Base-by-base conservation (phyloP, 2,329 filamentous ascomycete species). In the Samsoniella hepiali region DNA sequence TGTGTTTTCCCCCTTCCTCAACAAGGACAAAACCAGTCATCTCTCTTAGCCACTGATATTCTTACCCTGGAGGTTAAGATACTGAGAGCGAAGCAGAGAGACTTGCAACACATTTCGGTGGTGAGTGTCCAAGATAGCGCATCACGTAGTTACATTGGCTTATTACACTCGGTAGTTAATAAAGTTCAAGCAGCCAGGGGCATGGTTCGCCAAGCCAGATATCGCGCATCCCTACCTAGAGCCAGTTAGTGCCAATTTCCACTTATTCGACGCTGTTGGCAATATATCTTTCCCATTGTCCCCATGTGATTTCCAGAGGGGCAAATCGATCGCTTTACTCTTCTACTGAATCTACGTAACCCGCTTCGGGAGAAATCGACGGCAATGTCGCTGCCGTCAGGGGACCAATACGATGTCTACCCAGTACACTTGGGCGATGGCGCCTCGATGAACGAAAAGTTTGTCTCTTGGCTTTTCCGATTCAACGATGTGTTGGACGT, bases 401-500 rank as follows among this genome's bases (percentile, higher is more conserved):
- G 42, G 9, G 34, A 42, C n/a, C 27, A 60, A 9, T 44, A 36
- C 27, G 64, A 73, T 6, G 66, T 76, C 11, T 71, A 73, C 7
- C 74, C 75, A 1, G 64, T 75, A 13, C 71, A 73, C 65, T 68
- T 69, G 47, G 69, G 75, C 10, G 75, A 78, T 63, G 71, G 72
- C 13, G 69, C 69, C 0, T 60, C 67, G 15, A 65, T 69, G 36
- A 68, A 69, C 1, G 61, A 65, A 10, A 70, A 75, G 47, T 59
- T 74, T 4, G 36, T 78, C 1, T 68, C 67, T 29, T 75, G 71
- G 70, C 74, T 74, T 0, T 70, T 81, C 36, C 70, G 72, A 4
- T 83, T 82, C 66, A 76, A 82, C 64, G 76, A 79, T 63, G 77
- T 81, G 3, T 73, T 83, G 4, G 79, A 83, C 61, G 67, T 74